phyloP scores from a whole-genome alignment of 2,329 filamentous ascomycete genomes.

The Macrophomina tecta region DNA sequence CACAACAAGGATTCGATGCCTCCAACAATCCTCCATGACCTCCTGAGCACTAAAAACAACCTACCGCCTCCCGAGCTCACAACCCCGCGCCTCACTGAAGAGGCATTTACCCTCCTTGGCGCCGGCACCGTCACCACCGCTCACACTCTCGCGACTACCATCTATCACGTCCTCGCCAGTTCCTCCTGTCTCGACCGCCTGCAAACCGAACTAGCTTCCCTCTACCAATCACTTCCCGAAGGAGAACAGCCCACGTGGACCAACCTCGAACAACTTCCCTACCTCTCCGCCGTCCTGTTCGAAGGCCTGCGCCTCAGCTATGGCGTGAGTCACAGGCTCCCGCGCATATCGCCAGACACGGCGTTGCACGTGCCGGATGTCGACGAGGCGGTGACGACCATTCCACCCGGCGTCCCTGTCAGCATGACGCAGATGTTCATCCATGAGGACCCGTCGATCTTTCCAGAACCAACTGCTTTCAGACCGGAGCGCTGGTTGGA shows the following conservation, averaged over 20 bases:
- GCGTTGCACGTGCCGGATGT: slow-evolving; percentile 25
- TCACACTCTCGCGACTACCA: slow-evolving; percentile 41
- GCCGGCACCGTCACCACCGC: slow-evolving; percentile 49
- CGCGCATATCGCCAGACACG: slow-evolving; percentile 33
- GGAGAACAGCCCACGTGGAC: slow-evolving; percentile 25
- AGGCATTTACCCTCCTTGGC: slow-evolving; percentile 47
- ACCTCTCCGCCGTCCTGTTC: slow-evolving; percentile 41
- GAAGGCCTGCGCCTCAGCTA: slow-evolving; percentile 43
- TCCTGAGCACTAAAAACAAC: slow-evolving; percentile 27
- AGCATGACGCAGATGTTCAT: slow-evolving; percentile 38
- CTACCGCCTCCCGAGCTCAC: slow-evolving; percentile 32
- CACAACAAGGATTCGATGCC: slow-evolving; percentile 25
- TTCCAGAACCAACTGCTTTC: slow-evolving; percentile 33
- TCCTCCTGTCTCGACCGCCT: slow-evolving; percentile 32
- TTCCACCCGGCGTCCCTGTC: slow-evolving; percentile 38
- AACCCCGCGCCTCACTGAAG: slow-evolving; percentile 42
- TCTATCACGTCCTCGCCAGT: slow-evolving; percentile 40
- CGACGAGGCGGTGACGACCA: slow-evolving; percentile 26
- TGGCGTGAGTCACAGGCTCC: slow-evolving; percentile 37
- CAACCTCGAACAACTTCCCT: slow-evolving; percentile 36
- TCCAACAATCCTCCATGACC: slow-evolving; percentile 29
- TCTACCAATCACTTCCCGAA: neutral
- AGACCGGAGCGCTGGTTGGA: slow-evolving; percentile 39
- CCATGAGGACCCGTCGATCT: slow-evolving; percentile 36
- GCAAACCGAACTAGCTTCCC: slow-evolving; percentile 37